Evolutionary conservation across 176 grass and related monocot species (phyloP), one percentile per base, ranked within the genome.

Genomic region (Aegilops sharonensis): DNA sequence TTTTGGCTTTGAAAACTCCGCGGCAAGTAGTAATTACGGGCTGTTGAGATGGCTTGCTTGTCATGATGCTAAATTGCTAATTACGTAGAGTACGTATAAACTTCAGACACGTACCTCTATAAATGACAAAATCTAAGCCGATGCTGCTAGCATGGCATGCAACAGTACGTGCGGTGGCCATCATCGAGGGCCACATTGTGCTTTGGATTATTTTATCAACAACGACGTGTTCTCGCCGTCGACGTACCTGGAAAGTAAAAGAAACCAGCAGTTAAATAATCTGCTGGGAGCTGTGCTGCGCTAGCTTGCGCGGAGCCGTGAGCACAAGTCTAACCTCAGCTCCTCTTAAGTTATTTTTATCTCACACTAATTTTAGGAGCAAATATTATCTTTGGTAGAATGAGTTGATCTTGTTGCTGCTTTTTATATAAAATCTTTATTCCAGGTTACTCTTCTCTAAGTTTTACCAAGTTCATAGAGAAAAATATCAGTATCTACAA

Each of bases 61-160:
- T 61, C 68, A 91, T 91, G 85, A 81, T 68, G 70, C 85, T 80
- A 84, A 84, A 76, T 91, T 68, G 70, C 85, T 87, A 84, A 84
- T 80, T 91, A 76, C 39, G 50, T 70, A 8, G 24, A 64, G 15
- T 56, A 56, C 50, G 64, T 86, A 57, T 90, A 85, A 88, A 61
- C 81, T 81, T 91, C 62, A 67, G 50, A 62, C 39, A 84, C 77
- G 81, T 62, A 77, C 85, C 81, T 88, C 69, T 77, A 63, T 81
- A 85, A 40, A 91, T 88, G 89, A 91, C 89, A 88, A 91, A 85
- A 77, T 88, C 77, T 77, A 64, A 85, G 30, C 36, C 21, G 76
- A 81, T 63, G 77, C 67, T 70, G 77, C 45, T 48, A 86, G 45
- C 72, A 82, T 86, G 84, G 24, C 71, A 3, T 68, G 81, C 63